A percentile compares a stretch with the other conserved stretches of the same genome.
Conservation (phyloP, 148 eudicot species). For the Nepenthes mirabilis region DNA sequence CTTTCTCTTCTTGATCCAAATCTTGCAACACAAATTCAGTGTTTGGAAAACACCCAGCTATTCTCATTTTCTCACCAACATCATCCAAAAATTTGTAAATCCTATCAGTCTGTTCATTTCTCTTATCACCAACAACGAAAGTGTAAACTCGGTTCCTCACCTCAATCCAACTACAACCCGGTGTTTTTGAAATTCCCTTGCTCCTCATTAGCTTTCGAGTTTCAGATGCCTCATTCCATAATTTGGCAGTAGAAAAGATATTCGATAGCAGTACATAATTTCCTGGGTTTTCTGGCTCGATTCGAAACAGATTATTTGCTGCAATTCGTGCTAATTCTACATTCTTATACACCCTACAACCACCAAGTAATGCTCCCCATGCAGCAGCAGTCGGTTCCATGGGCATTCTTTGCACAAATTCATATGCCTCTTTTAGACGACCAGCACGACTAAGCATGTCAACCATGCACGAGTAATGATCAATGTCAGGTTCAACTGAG, state of each 20-base stretch:
- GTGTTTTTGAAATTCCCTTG: conserved; percentile 49
- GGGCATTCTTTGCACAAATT: conserved; percentile 53
- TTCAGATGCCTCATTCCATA: conserved; percentile 67
- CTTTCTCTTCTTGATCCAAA: conserved; percentile 72
- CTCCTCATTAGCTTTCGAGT: conserved; percentile 53
- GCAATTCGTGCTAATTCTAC: conserved; percentile 64
- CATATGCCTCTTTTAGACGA: conserved; percentile 53
- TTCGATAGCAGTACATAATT: conserved; percentile 56
- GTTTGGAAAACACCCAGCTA: conserved; percentile 56
- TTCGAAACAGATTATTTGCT: conserved; percentile 44
- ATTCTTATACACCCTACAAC: conserved; percentile 67
- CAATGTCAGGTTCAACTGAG: conserved; percentile 49
- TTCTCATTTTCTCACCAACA: conserved; percentile 44
- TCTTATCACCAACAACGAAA: conserved; percentile 72
- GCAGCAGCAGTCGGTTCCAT: conserved; percentile 61
- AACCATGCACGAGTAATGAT: conserved; percentile 62
- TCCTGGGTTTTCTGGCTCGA: conserved; percentile 73
- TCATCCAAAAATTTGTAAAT: conserved; percentile 50
- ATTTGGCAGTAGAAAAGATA: conserved; percentile 38
- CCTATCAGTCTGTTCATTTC: conserved; percentile 42
- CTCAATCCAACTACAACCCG: conserved; percentile 84
- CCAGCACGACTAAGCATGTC: conserved; percentile 74
- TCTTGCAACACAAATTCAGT: conserved; percentile 76
- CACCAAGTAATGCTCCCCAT: conserved; percentile 83
- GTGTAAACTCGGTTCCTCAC: conserved; percentile 47